These are phyloP conservation scores for Nicotiana paniculata DNA, from an alignment of 257 asterid genomes.

Conservation along the genomic window DNA sequence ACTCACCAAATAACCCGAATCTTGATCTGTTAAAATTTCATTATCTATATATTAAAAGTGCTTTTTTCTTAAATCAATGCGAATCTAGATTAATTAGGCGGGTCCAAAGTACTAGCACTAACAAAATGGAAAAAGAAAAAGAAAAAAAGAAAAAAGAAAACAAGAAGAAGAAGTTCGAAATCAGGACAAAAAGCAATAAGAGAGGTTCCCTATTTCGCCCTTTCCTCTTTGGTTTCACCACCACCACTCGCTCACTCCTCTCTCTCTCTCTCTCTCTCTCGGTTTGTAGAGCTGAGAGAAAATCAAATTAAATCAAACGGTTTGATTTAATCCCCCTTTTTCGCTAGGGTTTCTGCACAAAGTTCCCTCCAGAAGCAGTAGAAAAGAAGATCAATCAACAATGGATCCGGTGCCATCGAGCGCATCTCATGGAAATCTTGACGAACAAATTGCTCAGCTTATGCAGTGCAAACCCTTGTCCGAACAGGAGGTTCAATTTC, in stretches of 20 bases:
- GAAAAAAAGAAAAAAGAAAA: neutral
- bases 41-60: too few relatives aligned
- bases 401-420: conserved; percentile 50
- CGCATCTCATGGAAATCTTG: conserved; percentile 51
- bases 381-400: neutral
- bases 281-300: neutral
- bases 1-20: too few relatives aligned
- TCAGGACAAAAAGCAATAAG: neutral
- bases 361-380: neutral
- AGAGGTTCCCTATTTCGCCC: neutral
- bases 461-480: conserved; percentile 86
- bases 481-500: conserved; percentile 50
- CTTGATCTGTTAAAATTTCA: too few relatives aligned
- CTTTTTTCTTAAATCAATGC: too few relatives aligned
- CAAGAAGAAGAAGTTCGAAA: neutral
- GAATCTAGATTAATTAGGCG: too few relatives aligned
- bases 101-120: too few relatives aligned
- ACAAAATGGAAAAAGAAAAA: too few relatives aligned
- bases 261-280: neutral
- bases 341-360: conserved; percentile 1
- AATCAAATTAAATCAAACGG: neutral
- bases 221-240: neutral
- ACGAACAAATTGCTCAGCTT: conserved; percentile 69
- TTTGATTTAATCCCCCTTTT: conserved; percentile 4
- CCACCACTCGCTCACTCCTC: neutral